Percentiles rank a stretch among this genome's conserved stretches.
Evolutionary conservation across 2,329 filamentous ascomycete genomes (phyloP).

Genomic region (Huntiella omanensis): DNA sequence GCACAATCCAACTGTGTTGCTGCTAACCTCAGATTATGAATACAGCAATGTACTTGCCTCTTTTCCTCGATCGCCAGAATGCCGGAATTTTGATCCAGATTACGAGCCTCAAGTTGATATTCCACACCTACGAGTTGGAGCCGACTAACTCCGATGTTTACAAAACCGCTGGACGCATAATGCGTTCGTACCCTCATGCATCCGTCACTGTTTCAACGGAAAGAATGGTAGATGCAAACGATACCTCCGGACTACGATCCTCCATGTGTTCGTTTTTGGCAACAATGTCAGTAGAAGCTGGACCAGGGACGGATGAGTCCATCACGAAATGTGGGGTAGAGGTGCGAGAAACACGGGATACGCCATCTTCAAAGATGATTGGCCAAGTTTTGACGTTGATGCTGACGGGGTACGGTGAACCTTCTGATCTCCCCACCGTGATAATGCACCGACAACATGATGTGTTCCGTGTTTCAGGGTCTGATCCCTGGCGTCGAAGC

Average conservation of each 20-base stretch:
- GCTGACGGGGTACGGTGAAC: constrained; percentile 20
- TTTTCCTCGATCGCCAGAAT: too few species aligned
- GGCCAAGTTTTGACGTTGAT: constrained; percentile 28
- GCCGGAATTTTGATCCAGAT: too few species aligned
- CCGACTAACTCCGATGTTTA: constrained; percentile 15
- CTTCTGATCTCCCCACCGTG: constrained; percentile 17
- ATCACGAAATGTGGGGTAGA: constrained; percentile 20
- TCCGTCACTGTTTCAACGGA: constrained; percentile 6
- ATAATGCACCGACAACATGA: constrained; percentile 36
- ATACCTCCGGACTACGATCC: too few species aligned
- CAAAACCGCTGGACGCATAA: constrained; percentile 16
- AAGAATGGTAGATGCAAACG: too few species aligned
- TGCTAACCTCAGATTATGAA: too few species aligned
- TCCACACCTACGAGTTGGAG: constrained; percentile 15
- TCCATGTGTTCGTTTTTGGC: constrained; percentile 12
- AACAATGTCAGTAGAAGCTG: constrained; percentile 16
- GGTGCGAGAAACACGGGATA: constrained; percentile 28
- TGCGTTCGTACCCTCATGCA: constrained; percentile 16
- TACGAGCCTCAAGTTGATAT: too few species aligned
- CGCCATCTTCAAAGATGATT: constrained; percentile 28
- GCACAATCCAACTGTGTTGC: too few species aligned
- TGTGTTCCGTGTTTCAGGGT: constrained; percentile 22
- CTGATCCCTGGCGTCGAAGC: constrained; percentile 30
- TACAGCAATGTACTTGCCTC: too few species aligned
- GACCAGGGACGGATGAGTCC: constrained; percentile 11